Conservation (phyloP, 2,329 filamentous ascomycete species). For the Hymenoscyphus scutula region DNA sequence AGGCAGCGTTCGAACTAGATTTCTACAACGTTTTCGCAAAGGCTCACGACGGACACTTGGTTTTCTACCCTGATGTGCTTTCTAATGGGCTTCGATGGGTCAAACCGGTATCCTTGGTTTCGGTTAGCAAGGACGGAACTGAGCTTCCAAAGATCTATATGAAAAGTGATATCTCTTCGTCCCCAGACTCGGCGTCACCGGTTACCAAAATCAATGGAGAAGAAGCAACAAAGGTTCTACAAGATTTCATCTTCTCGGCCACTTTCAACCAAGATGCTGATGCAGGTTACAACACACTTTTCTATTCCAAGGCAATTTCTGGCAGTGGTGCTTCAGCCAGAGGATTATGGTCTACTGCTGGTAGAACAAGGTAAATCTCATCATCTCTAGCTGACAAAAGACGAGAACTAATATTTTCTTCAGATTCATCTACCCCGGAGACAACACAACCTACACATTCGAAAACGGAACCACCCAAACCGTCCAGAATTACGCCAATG, state of each 20-base stretch:
- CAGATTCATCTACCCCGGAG: slow-evolving; percentile 40
- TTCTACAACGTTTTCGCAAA: slow-evolving; percentile 52
- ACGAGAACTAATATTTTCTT: not conserved
- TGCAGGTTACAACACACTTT: slow-evolving; percentile 43
- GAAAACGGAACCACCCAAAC: slow-evolving; percentile 40
- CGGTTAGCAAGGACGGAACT: slow-evolving; percentile 58
- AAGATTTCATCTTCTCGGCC: slow-evolving; percentile 42
- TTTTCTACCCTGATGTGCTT: slow-evolving; percentile 48
- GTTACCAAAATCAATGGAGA: slow-evolving; percentile 56
- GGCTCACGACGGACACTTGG: slow-evolving; percentile 65
- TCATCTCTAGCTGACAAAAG: not conserved
- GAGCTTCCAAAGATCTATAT: slow-evolving; percentile 57
- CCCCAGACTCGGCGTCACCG: slow-evolving; percentile 44
- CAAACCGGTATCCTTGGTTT: slow-evolving; percentile 52
- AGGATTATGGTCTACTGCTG: slow-evolving; percentile 41
- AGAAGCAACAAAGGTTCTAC: slow-evolving; percentile 49
- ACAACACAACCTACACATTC: slow-evolving; percentile 41
- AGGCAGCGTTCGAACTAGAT: slow-evolving; percentile 54
- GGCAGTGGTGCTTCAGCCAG: slow-evolving; percentile 20
- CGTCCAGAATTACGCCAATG: slow-evolving; percentile 37
- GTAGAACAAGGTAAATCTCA: slow-evolving; percentile 37
- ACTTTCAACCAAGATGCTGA: slow-evolving; percentile 41
- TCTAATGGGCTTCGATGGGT: slow-evolving; percentile 50
- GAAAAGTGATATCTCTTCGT: slow-evolving; percentile 46
- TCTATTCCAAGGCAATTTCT: slow-evolving; percentile 37